Evolutionary conservation across 176 grass and related monocot genomes (phyloP).

Genomic region (Carex myosuroides): DNA sequence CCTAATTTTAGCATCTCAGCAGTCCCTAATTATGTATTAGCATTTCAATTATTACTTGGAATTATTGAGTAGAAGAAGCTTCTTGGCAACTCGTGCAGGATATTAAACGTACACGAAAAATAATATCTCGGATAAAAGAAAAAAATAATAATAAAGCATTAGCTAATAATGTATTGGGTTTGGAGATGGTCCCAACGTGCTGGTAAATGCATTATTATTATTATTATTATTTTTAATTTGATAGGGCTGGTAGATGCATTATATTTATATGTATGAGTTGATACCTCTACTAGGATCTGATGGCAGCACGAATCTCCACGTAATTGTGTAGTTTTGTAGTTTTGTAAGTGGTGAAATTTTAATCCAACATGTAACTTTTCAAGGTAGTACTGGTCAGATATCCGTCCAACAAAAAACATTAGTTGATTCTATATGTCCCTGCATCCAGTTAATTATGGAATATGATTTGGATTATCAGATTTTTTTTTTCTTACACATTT

Average conservation of each 20-base stretch:
- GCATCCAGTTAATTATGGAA: neutral
- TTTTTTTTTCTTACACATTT: neutral
- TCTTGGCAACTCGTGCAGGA: neutral
- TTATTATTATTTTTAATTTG: neutral
- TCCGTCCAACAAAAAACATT: neutral
- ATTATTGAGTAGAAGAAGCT: constrained; percentile 9
- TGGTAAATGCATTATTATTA: neutral
- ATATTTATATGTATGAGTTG: neutral
- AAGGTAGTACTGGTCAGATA: neutral
- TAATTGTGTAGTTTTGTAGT: neutral
- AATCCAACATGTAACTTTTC: neutral
- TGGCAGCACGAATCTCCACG: neutral
- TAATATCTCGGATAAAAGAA: neutral
- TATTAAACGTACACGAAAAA: neutral
- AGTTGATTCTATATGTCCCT: neutral
- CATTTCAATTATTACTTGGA: neutral
- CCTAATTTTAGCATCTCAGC: neutral
- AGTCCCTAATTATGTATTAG: too few relatives aligned
- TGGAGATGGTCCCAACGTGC: constrained; percentile 3
- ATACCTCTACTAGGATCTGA: neutral
- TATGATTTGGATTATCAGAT: neutral
- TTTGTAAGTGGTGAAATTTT: neutral
- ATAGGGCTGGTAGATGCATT: neutral
- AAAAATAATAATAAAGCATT: neutral
- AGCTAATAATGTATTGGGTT: neutral